A percentile compares a stretch with the other conserved stretches of the same genome.
Evolutionary conservation across 176 grass and related monocot species (phyloP).

Genomic region (Alopecurus myosuroides): DNA sequence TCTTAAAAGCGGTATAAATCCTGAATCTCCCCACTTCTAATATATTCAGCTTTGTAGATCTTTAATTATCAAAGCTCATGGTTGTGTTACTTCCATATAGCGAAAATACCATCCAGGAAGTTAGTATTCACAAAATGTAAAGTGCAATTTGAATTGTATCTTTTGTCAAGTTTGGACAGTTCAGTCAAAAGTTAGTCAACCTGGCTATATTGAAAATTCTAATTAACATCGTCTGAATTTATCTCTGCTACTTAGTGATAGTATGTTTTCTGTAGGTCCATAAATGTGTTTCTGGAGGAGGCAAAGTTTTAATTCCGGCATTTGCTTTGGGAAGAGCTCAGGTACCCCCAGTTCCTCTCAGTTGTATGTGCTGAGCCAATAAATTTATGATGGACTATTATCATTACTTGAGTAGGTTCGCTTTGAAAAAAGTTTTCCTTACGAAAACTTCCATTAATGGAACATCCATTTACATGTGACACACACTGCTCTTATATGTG

Average conservation of each 20-base stretch:
- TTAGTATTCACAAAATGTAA: neutral
- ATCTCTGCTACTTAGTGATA: neutral
- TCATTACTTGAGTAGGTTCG: neutral
- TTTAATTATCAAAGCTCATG: neutral
- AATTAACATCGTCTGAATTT: slow-evolving; percentile 10
- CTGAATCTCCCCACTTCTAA: neutral
- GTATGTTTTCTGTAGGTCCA: slow-evolving; percentile 58
- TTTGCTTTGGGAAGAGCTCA: slow-evolving; percentile 98
- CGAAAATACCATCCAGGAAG: neutral
- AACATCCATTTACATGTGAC: neutral
- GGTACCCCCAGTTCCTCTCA: slow-evolving; percentile 30
- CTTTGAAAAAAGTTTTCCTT: neutral
- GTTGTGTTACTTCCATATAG: neutral
- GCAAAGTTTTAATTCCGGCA: slow-evolving; percentile 95
- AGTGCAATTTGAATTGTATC: neutral
- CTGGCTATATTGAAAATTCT: neutral
- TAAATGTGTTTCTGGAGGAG: slow-evolving; percentile 83
- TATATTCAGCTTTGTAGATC: neutral
- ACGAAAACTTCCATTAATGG: neutral
- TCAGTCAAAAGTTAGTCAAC: neutral
- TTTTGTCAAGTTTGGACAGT: neutral
- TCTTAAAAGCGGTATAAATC: slow-evolving; percentile 77
- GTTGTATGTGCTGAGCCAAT: neutral
- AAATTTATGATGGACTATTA: neutral
- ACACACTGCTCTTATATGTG: slow-evolving; percentile 6